Percentiles rank a stretch among this genome's conserved stretches.
Evolutionary conservation across 225 moss, liverwort and hornwort genomes (phyloP).

Genomic region (Sphagnum contortum): DNA sequence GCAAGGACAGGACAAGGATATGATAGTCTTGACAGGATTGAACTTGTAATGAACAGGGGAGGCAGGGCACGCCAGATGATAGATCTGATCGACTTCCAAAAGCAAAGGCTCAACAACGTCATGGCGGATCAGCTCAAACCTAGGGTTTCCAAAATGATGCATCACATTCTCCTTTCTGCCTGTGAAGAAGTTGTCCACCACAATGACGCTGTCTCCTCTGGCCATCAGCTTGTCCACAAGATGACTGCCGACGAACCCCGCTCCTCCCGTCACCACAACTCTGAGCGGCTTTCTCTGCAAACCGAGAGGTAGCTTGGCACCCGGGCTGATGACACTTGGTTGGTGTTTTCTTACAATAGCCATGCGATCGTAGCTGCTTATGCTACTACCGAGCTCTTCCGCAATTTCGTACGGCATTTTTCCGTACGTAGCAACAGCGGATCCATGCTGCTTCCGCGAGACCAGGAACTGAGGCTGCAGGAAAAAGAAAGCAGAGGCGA

Average conservation of each 20-base stretch:
- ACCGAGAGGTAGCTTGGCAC: conserved; percentile 41
- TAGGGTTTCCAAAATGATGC: conserved; percentile 39
- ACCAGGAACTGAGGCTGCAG: conserved; percentile 20
- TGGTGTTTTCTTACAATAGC: conserved; percentile 4
- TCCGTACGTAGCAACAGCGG: not conserved
- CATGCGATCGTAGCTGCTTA: conserved; percentile 10
- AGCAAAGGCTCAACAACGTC: conserved; percentile 46
- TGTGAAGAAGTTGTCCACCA: conserved; percentile 50
- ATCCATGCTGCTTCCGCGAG: not conserved
- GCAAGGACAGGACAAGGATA: conserved; percentile 13
- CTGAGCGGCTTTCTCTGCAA: conserved; percentile 26
- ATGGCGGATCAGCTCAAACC: conserved; percentile 43
- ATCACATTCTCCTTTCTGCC: conserved; percentile 44
- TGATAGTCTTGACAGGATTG: conserved; percentile 51
- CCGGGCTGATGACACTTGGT: conserved; percentile 14
- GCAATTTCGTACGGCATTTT: not conserved
- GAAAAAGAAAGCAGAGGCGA: conserved; percentile 23
- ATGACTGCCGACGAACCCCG: conserved; percentile 47
- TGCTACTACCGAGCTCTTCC: not conserved
- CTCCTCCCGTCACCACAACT: conserved; percentile 45
- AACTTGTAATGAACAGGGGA: conserved; percentile 55
- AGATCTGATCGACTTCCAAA: conserved; percentile 48
- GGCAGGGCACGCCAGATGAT: conserved; percentile 42
- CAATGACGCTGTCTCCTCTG: conserved; percentile 39
- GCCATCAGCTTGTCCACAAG: conserved; percentile 42